Conservation (phyloP, 768 basidiomycete genomes). For the Mycena rosella region DNA sequence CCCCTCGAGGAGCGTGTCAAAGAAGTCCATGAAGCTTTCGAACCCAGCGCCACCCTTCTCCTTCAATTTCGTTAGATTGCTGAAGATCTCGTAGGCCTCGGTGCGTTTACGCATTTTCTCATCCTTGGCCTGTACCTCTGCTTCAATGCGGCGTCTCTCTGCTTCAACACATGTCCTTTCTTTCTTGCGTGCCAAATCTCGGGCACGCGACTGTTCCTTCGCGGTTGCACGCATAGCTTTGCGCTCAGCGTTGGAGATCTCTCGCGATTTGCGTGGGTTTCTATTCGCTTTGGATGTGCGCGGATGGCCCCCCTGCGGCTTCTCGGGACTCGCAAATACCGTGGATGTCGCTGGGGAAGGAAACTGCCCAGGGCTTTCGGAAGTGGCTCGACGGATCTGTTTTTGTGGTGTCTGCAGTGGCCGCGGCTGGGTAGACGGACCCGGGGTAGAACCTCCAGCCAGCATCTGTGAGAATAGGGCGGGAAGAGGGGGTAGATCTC, state of each 20-base stretch:
- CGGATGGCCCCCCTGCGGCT: not conserved
- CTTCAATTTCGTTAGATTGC: not conserved
- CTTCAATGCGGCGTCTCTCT: not conserved
- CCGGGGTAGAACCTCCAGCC: not conserved
- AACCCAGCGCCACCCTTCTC: slow-evolving; percentile 5
- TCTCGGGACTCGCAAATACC: not conserved
- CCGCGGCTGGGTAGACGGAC: not conserved
- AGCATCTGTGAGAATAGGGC: no score
- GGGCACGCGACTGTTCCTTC: not conserved
- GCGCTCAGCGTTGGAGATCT: not conserved
- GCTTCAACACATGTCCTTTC: not conserved
- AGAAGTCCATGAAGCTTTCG: not conserved
- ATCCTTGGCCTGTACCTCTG: not conserved
- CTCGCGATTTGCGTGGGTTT: not conserved
- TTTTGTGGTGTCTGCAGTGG: not conserved
- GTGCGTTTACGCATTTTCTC: not conserved
- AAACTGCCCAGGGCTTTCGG: slow-evolving; percentile 31
- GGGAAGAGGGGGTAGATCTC: no score
- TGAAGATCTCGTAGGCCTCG: not conserved
- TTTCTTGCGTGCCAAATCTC: not conserved
- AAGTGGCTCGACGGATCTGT: slow-evolving; percentile 35
- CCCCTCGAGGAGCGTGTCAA: not conserved
- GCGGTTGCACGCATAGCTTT: not conserved
- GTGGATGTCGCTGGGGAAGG: slow-evolving; percentile 2
- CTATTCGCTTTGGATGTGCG: not conserved